Base-by-base conservation (phyloP, 306 rosid species). In the Malus asiatica region DNA sequence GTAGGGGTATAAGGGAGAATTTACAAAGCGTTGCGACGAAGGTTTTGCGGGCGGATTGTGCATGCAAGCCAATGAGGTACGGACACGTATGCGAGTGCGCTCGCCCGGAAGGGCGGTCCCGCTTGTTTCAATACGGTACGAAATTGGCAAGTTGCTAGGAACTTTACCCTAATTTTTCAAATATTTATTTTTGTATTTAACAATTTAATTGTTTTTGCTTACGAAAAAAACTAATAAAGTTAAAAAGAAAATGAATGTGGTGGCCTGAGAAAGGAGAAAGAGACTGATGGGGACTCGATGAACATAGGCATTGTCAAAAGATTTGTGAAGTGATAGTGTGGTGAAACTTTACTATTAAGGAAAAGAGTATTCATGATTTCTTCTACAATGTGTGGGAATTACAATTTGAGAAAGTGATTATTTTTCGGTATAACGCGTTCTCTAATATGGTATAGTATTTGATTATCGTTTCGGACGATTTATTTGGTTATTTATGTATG, bases 1-100 rank as follows among this genome's bases (percentile, higher is more conserved):
- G 6, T 1, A 38, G 55, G 91, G 83, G 80, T 71, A 66, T 9
- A 73, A 46, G n/a, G 68, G 82, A 30, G 4, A 55, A 25, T 48
- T 19, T 11, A 33, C 4, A 69, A 64, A 46, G 15, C 55, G 72
- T 52, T 6, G 27, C 8, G 1, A 15, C 22, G 63, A 53, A 20
- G 27, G 30, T 3, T 2, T 4, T 4, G 46, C 9, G 45, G 70
- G 53, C 0, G 8, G n/a, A 30, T 77, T 67, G 80, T 1, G 68
- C 35, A 66, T 80, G 61, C 48, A 3, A 2, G 2, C 87, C 42
- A 89, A 87, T 87, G 30, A 18, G 0, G 3, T 13, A 2, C 1
- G 2, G 78, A 68, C 87, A 83, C 88, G 78, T 81, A 10, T 12
- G 0, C 18, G 29, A 22, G 4, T 22, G 27, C 32, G 16, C 22